These are phyloP conservation scores for Euphorbia schlechtendalii DNA, from an alignment of 441 rosid species.

Conservation along the genomic window DNA sequence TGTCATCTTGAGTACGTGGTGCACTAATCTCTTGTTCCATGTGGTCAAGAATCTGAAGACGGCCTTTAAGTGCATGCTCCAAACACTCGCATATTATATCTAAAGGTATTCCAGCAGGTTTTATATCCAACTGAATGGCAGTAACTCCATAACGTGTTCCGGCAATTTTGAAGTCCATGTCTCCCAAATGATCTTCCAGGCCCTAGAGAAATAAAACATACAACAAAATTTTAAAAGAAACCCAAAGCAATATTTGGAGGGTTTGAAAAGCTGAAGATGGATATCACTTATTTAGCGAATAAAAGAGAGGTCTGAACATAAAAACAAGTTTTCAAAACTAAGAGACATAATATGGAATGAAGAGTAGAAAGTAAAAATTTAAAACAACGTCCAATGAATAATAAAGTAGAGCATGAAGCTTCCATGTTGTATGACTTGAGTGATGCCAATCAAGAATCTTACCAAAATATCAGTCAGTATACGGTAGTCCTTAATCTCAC, in stretches of 20 bases:
- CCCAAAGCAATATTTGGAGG: slow-evolving; percentile 4
- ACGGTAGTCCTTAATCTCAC: slow-evolving; percentile 71
- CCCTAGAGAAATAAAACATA: slow-evolving; percentile 45
- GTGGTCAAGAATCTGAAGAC: slow-evolving; percentile 84
- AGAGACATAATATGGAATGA: slow-evolving; percentile 2
- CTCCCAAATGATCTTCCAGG: slow-evolving; percentile 96
- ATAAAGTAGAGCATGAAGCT: slow-evolving; percentile 1
- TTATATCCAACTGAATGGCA: slow-evolving; percentile 92
- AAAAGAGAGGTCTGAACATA: not conserved
- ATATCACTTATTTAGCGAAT: not conserved
- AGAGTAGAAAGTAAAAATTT: slow-evolving; percentile 2
- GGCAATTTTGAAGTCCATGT: slow-evolving; percentile 96
- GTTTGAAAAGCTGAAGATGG: not conserved
- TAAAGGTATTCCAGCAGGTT: slow-evolving; percentile 96
- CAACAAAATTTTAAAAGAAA: slow-evolving; percentile 18
- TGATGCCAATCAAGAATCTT: slow-evolving; percentile 25
- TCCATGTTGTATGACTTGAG: slow-evolving; percentile 14
- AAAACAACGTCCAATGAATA: slow-evolving; percentile 4
- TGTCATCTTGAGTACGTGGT: slow-evolving; percentile 58
- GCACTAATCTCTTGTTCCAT: slow-evolving; percentile 74
- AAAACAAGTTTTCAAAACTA: not conserved
- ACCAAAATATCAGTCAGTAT: slow-evolving; percentile 93
- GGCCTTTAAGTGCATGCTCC: slow-evolving; percentile 79
- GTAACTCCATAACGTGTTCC: slow-evolving; percentile 89
- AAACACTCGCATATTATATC: slow-evolving; percentile 85